Evolutionary conservation across 2,329 filamentous ascomycete species (phyloP).

Genomic region (Eutypella sp.): DNA sequence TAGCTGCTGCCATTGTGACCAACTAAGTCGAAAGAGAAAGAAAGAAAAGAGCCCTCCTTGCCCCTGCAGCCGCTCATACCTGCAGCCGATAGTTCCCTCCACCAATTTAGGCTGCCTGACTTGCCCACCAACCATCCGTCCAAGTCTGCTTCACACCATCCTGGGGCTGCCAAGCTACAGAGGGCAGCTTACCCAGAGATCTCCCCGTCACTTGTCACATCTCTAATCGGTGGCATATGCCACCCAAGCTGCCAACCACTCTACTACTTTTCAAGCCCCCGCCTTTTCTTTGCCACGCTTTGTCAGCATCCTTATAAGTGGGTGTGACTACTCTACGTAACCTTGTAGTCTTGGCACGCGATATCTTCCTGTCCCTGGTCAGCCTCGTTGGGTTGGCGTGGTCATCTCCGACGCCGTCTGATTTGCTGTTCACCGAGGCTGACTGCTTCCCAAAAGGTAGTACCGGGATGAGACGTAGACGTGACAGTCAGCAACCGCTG

Average conservation of each 20-base stretch:
- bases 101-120: too few species aligned
- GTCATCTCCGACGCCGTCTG: neutral
- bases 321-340: neutral
- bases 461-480: neutral
- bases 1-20: neutral
- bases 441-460: neutral
- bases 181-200: too few species aligned
- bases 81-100: neutral
- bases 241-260: neutral
- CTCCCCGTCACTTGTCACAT: neutral
- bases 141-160: neutral
- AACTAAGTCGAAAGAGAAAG: neutral
- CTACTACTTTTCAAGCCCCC: too few species aligned
- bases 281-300: neutral
- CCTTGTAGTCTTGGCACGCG: neutral
- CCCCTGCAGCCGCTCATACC: neutral
- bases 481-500: neutral
- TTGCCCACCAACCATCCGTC: too few species aligned
- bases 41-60: neutral
- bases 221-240: neutral
- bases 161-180: too few species aligned
- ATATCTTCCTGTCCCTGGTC: neutral
- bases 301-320: neutral
- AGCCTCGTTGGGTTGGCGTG: neutral
- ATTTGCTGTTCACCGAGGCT: slow-evolving; percentile 1